These are phyloP conservation scores for Claviceps monticola DNA, from an alignment of 2,329 filamentous ascomycete species.

Conservation along the genomic window DNA sequence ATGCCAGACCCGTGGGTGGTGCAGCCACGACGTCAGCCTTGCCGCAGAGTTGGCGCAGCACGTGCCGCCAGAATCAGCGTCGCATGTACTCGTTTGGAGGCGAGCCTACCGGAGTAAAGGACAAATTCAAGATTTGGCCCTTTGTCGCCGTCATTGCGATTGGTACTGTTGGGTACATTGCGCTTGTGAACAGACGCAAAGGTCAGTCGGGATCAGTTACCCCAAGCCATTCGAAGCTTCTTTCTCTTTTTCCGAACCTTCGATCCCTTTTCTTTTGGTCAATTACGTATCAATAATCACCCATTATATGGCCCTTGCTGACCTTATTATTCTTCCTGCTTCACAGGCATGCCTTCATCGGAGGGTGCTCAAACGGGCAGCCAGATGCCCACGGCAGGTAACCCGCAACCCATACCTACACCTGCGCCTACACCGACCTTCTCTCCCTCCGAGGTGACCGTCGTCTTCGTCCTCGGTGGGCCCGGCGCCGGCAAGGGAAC, in stretches of 20 bases:
- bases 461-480: slow-evolving; percentile 91
- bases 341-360: slow-evolving; percentile 26
- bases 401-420: slow-evolving; percentile 13
- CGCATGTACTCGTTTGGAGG: slow-evolving; percentile 26
- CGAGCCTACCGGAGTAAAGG: slow-evolving; percentile 16
- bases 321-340: background rate
- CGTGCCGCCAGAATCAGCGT: slow-evolving; percentile 11
- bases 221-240: background rate
- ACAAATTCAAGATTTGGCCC: slow-evolving; percentile 42
- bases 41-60: slow-evolving; percentile 6
- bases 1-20: background rate
- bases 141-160: slow-evolving; percentile 36
- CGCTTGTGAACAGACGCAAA: slow-evolving; percentile 34
- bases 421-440: slow-evolving; percentile 46
- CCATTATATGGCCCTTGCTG: background rate
- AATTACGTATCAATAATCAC: too few relatives aligned
- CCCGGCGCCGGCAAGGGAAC: slow-evolving; percentile 95
- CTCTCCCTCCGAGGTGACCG: slow-evolving; percentile 64
- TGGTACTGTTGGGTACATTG: slow-evolving; percentile 34
- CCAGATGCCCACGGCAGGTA: slow-evolving; percentile 35
- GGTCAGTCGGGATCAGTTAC: slow-evolving; percentile 20
- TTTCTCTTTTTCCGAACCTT: background rate
- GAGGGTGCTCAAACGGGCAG: slow-evolving; percentile 24
- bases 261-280: too few relatives aligned
- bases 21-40: slow-evolving; percentile 9